Conservation (phyloP, 2,329 filamentous ascomycete genomes). For the Ophiostoma ips region DNA sequence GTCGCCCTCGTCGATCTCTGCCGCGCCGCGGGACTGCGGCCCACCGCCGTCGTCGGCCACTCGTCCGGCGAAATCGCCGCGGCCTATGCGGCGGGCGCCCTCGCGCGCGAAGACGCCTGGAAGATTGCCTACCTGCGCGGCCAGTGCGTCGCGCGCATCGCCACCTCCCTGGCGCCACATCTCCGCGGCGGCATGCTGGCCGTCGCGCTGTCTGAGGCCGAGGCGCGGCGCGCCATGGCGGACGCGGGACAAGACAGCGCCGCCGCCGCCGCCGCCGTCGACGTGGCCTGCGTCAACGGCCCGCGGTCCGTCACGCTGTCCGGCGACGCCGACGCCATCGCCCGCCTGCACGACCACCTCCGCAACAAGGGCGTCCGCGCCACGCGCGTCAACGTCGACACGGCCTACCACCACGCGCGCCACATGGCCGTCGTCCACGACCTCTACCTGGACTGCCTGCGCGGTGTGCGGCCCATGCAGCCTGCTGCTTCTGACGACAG, state of each 20-base stretch:
- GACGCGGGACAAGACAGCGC: background rate
- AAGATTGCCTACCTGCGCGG: conserved; percentile 23
- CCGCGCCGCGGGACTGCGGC: conserved; percentile 16
- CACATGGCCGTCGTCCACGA: conserved; percentile 17
- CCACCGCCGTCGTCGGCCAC: conserved; percentile 20
- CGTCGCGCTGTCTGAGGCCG: conserved; percentile 24
- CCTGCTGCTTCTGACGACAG: background rate
- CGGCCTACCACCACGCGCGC: conserved; percentile 20
- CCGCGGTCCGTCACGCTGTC: conserved; percentile 24
- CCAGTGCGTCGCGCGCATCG: conserved; percentile 17
- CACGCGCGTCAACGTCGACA: conserved; percentile 14
- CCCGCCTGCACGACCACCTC: conserved; percentile 8
- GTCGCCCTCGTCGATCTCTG: conserved; percentile 23
- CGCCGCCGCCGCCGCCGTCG: conserved; percentile 5
- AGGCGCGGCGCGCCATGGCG: conserved; percentile 18
- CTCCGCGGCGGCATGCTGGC: conserved; percentile 33
- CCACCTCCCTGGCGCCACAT: conserved; percentile 5
- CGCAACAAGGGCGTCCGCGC: conserved; percentile 3
- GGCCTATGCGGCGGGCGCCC: conserved; percentile 20
- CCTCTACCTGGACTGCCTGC: conserved; percentile 12
- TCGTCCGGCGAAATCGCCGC: conserved; percentile 26
- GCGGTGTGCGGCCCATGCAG: background rate
- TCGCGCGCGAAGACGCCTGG: conserved; percentile 18
- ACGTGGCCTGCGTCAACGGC: conserved; percentile 23
- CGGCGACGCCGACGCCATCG: conserved; percentile 13